Evolutionary conservation across 441 rosid genomes (phyloP).

Genomic region (Erodium trifolium): DNA sequence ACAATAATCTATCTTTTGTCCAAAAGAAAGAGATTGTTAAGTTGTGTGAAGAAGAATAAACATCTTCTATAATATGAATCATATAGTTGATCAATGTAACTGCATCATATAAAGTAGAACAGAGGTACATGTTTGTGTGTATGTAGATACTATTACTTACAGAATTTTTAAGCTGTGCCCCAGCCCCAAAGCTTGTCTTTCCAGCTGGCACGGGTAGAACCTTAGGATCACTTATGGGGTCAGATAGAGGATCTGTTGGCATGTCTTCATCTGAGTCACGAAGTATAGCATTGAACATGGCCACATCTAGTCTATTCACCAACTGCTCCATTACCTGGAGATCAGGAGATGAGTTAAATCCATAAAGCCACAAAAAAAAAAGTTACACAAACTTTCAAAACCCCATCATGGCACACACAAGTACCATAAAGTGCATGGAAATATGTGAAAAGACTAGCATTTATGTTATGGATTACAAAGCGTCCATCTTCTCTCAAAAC

Average conservation of each 20-base stretch:
- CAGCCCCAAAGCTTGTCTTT: constrained; percentile 83
- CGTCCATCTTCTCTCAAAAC: no score
- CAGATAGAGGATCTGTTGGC: constrained; percentile 96
- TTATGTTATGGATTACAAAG: no score
- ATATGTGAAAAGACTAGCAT: no score
- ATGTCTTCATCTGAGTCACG: constrained; percentile 84
- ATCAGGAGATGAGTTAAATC: constrained; percentile 1
- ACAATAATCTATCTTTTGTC: background rate
- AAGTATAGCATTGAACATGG: constrained; percentile 96
- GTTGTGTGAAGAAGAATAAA: background rate
- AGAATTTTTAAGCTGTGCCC: constrained; percentile 40
- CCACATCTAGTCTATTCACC: constrained; percentile 86
- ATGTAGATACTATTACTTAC: background rate
- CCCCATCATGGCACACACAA: background rate
- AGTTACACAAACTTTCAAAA: background rate
- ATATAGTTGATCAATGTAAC: background rate
- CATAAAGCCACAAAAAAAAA: background rate
- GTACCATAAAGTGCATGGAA: no score
- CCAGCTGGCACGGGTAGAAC: constrained; percentile 88
- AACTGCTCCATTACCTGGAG: constrained; percentile 89
- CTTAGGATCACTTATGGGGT: constrained; percentile 70
- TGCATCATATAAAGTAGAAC: background rate
- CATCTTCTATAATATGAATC: background rate
- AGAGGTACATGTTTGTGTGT: background rate
- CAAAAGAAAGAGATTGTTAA: background rate